These are phyloP conservation scores for Trypanosoma lewisi DNA, from an alignment of 208 protist species.

Conservation along the genomic window DNA sequence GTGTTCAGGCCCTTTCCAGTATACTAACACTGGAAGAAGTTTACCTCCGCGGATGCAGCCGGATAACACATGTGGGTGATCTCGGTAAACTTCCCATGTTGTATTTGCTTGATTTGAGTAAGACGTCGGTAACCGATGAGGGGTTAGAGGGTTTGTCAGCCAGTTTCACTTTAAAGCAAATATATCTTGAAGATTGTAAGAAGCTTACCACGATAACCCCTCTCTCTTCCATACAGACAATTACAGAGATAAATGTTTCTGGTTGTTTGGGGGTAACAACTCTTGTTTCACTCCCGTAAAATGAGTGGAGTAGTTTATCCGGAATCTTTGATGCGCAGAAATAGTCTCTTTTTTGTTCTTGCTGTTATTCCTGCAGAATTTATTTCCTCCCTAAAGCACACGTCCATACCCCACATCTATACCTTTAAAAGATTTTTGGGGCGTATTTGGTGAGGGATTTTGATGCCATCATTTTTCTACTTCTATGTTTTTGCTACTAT, in stretches of 20 bases:
- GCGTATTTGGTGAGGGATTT: too few relatives aligned
- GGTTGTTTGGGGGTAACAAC: neutral
- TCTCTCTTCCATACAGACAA: slow-evolving; percentile 1
- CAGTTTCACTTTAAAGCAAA: neutral
- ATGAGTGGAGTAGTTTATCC: too few relatives aligned
- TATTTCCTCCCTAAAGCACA: too few relatives aligned
- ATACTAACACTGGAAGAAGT: slow-evolving; percentile 8
- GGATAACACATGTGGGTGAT: neutral
- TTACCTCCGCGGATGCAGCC: neutral
- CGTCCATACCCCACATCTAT: too few relatives aligned
- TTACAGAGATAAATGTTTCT: slow-evolving; percentile 5
- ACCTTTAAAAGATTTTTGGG: too few relatives aligned
- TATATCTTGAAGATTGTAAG: slow-evolving; percentile 8
- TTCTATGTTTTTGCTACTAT: too few relatives aligned
- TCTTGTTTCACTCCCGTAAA: neutral
- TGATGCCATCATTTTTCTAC: too few relatives aligned
- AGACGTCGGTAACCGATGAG: slow-evolving; percentile 2
- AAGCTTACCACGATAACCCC: neutral
- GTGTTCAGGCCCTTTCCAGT: neutral
- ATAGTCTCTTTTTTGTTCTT: too few relatives aligned
- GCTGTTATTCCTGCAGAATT: too few relatives aligned
- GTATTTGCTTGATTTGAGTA: neutral
- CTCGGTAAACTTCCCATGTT: slow-evolving; percentile 3
- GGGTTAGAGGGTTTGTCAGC: neutral
- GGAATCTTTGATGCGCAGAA: too few relatives aligned